Evolutionary conservation across 2,329 filamentous ascomycete species (phyloP).

Genomic region (Nemania diffusa): DNA sequence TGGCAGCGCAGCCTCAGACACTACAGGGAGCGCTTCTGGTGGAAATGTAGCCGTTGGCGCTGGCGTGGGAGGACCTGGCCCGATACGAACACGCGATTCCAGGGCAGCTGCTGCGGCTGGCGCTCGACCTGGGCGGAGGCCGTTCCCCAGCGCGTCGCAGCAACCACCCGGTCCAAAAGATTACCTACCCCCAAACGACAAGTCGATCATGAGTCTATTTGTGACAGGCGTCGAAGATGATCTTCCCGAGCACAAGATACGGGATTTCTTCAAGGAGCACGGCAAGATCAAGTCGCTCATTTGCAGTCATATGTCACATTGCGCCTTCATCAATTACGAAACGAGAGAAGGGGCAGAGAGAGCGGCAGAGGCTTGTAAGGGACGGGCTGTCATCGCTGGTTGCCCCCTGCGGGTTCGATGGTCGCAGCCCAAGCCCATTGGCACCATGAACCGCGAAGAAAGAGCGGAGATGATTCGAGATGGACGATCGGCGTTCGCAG

Average conservation of each 20-base stretch:
- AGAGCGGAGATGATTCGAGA: conserved; percentile 83
- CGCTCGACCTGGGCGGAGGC: conserved; percentile 62
- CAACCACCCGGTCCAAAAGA: conserved; percentile 85
- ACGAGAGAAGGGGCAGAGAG: conserved; percentile 85
- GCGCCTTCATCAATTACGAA: conserved; percentile 95
- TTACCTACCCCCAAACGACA: conserved; percentile 84
- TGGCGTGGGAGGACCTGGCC: conserved; percentile 73
- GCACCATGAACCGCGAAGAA: conserved; percentile 89
- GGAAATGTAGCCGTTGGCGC: conserved; percentile 64
- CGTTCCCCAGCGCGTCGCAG: conserved; percentile 77
- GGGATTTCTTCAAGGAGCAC: conserved; percentile 88
- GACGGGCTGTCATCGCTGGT: conserved; percentile 87
- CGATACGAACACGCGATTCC: conserved; percentile 79
- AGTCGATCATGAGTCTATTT: conserved; percentile 91
- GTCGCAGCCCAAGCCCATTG: conserved; percentile 91
- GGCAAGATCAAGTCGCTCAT: conserved; percentile 93
- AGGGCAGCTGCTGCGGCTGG: conserved; percentile 63
- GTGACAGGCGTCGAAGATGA: conserved; percentile 97
- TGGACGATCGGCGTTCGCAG: conserved; percentile 68
- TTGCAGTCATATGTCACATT: conserved; percentile 96
- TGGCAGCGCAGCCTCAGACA: conserved; percentile 53
- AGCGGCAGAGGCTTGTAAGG: conserved; percentile 85
- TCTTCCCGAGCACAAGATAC: conserved; percentile 88
- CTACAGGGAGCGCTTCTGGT: conserved; percentile 51
- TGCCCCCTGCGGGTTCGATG: conserved; percentile 91